Percentiles rank a stretch among this genome's conserved stretches.
Evolutionary conservation across 805 yeast species (phyloP).

Genomic region (Zygosaccharomyces bailii): DNA sequence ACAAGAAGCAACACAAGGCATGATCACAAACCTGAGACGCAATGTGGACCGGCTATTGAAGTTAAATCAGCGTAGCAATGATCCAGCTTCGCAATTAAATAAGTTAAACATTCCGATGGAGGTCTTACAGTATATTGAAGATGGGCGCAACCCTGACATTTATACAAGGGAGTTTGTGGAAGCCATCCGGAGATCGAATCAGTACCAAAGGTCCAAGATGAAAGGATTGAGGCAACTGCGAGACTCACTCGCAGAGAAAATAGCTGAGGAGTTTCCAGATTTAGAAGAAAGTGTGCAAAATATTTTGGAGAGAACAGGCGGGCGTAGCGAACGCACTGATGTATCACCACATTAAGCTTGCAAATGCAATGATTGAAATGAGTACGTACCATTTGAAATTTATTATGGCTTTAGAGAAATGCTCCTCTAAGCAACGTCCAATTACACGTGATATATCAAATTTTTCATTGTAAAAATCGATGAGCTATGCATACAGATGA

Average conservation of each 20-base stretch:
- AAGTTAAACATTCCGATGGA: constrained; percentile 66
- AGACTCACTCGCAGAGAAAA: constrained; percentile 63
- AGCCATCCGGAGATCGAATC: constrained; percentile 85
- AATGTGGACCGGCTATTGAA: constrained; percentile 41
- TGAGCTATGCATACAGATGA: constrained; percentile 8
- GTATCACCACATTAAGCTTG: background rate
- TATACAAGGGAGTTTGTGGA: constrained; percentile 96
- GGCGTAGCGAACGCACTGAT: constrained; percentile 2
- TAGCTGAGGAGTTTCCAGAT: constrained; percentile 77
- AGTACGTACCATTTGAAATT: background rate
- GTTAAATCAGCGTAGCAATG: constrained; percentile 34
- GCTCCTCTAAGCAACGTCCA: too few species aligned
- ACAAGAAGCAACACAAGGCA: constrained; percentile 64
- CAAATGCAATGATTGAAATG: background rate
- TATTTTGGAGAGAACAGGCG: constrained; percentile 44
- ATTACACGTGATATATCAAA: constrained; percentile 1
- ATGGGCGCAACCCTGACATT: constrained; percentile 95
- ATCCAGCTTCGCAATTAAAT: constrained; percentile 34
- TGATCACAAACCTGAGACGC: constrained; percentile 39
- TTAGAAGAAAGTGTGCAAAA: constrained; percentile 54
- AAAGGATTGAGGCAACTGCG: constrained; percentile 61
- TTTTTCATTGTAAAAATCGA: constrained; percentile 2
- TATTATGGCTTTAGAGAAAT: too few species aligned
- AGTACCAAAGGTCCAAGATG: constrained; percentile 81
- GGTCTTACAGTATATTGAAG: constrained; percentile 88